Conservation (phyloP, 2,329 filamentous ascomycete species). For the Chaetomium globosum region DNA sequence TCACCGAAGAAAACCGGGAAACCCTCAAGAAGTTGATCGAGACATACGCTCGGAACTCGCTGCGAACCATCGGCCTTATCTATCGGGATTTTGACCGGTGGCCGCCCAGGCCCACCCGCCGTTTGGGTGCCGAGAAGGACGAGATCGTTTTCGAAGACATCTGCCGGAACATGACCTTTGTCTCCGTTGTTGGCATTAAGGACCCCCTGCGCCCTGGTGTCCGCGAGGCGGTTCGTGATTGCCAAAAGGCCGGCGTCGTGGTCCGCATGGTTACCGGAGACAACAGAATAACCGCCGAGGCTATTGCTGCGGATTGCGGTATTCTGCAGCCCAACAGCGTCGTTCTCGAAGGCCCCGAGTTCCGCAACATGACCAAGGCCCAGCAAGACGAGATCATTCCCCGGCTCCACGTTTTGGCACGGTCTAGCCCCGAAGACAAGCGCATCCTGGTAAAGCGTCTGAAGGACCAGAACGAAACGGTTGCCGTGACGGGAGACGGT, state of each 20-base stretch:
- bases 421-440: conserved; percentile 78
- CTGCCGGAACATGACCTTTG: conserved; percentile 67
- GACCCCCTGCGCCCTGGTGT: conserved; percentile 77
- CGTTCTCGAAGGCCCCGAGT: conserved; percentile 77
- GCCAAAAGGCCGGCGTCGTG: conserved; percentile 74
- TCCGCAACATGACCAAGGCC: conserved; percentile 68
- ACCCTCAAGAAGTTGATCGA: conserved; percentile 69
- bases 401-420: conserved; percentile 69
- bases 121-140: conserved; percentile 57
- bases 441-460: conserved; percentile 70
- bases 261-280: conserved; percentile 87
- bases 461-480: conserved; percentile 73
- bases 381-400: conserved; percentile 71
- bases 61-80: conserved; percentile 81
- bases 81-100: conserved; percentile 84
- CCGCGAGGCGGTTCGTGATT: conserved; percentile 70
- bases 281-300: conserved; percentile 76
- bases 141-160: conserved; percentile 68
- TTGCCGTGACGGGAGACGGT: conserved; percentile 81
- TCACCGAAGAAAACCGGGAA: conserved; percentile 58
- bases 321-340: conserved; percentile 69
- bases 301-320: conserved; percentile 77
- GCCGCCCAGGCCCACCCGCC: conserved; percentile 69
- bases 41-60: conserved; percentile 74
- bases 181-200: conserved; percentile 77